Conservation (phyloP, 257 asterid genomes). For the Hygrophila difformis region DNA sequence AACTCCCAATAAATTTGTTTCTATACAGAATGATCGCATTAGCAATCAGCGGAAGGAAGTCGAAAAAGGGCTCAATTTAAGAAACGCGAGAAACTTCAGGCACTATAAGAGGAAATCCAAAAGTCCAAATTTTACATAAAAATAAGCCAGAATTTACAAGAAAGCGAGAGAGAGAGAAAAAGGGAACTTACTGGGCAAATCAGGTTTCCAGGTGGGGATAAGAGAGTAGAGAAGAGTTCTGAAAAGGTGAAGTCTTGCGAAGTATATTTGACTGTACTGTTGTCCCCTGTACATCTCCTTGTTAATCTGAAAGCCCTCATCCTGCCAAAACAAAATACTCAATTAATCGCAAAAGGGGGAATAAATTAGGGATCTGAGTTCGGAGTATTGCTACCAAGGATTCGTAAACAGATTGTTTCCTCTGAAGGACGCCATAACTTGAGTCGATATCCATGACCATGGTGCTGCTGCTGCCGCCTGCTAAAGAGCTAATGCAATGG, state of each 20-base stretch:
- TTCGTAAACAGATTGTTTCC: slow-evolving; percentile 56
- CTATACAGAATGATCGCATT: neutral
- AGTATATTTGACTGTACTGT: slow-evolving; percentile 93
- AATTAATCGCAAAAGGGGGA: neutral
- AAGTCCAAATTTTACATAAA: slow-evolving; percentile 11
- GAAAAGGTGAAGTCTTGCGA: slow-evolving; percentile 86
- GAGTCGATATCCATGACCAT: slow-evolving; percentile 62
- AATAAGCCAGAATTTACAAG: slow-evolving; percentile 13
- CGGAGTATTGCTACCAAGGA: slow-evolving; percentile 48
- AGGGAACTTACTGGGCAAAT: slow-evolving; percentile 45
- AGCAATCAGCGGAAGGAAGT: neutral
- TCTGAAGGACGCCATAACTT: slow-evolving; percentile 32
- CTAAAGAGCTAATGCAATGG: too few relatives aligned
- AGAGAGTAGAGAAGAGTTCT: slow-evolving; percentile 85
- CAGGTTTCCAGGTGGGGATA: slow-evolving; percentile 82
- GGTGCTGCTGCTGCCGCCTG: slow-evolving; percentile 40
- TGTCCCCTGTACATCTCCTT: slow-evolving; percentile 87
- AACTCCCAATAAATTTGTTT: slow-evolving; percentile 1
- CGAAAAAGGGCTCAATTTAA: neutral
- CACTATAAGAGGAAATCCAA: neutral
- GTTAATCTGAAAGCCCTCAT: slow-evolving; percentile 56
- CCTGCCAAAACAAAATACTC: slow-evolving; percentile 34
- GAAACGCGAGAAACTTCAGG: slow-evolving; percentile 5
- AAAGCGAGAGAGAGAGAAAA: neutral
- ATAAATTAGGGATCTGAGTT: neutral